Conservation (phyloP, 2,329 filamentous ascomycete species). For the Fusarium buxicola region DNA sequence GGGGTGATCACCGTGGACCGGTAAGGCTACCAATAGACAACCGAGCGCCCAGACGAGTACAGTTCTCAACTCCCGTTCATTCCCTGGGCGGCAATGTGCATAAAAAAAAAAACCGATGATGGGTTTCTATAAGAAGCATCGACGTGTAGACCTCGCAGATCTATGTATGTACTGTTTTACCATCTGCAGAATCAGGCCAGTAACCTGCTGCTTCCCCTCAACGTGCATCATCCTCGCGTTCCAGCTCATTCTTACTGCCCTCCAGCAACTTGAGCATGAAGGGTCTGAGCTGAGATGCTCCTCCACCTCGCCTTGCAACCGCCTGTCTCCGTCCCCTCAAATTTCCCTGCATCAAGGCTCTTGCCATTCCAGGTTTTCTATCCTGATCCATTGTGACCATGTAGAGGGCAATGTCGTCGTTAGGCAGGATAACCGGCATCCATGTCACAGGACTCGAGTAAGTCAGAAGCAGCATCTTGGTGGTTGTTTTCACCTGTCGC, state of each 20-base stretch:
- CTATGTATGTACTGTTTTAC: too few species aligned
- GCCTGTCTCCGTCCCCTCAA: neutral
- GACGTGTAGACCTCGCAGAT: neutral
- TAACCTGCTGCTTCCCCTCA: too few species aligned
- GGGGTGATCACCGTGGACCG: constrained; percentile 6
- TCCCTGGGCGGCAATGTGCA: constrained; percentile 17
- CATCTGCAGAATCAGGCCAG: too few species aligned
- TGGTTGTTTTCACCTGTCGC: neutral
- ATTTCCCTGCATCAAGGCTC: constrained; percentile 11
- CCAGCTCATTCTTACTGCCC: neutral
- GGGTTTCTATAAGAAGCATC: neutral
- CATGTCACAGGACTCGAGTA: constrained; percentile 7
- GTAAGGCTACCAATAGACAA: neutral
- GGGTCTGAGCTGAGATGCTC: constrained; percentile 18
- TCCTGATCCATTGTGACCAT: constrained; percentile 7
- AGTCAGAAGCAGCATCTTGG: constrained; percentile 26
- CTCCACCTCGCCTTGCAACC: constrained; percentile 13
- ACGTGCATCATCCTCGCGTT: too few species aligned
- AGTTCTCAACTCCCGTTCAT: neutral
- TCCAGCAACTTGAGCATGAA: constrained; percentile 21
- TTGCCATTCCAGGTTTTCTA: constrained; percentile 11
- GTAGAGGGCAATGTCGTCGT: constrained; percentile 6
- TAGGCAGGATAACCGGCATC: constrained; percentile 10
- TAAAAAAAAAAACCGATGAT: constrained; percentile 1
- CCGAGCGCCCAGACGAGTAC: neutral